Conservation (phyloP, 768 basidiomycete species). For the Podaxis pistillaris region DNA sequence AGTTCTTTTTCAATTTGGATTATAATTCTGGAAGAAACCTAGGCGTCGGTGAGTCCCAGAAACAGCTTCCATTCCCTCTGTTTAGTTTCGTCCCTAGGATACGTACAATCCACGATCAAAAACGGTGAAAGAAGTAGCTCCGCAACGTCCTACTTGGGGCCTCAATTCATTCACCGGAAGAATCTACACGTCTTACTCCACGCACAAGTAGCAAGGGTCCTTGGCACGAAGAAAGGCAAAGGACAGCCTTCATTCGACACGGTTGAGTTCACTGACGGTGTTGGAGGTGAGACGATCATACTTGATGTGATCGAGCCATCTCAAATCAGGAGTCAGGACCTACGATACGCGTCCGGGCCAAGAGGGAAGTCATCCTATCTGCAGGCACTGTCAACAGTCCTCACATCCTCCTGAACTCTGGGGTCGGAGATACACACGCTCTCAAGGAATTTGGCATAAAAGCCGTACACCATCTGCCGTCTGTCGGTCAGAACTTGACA, state of each 20-base stretch:
- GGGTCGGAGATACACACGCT: conserved; percentile 29
- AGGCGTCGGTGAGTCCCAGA: conserved; percentile 20
- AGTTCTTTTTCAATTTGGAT: conserved; percentile 15
- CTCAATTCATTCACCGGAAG: conserved; percentile 21
- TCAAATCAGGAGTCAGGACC: background rate
- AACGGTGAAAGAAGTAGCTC: conserved; percentile 28
- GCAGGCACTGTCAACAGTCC: conserved; percentile 35
- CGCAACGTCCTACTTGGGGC: conserved; percentile 29
- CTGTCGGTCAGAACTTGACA: conserved; percentile 34
- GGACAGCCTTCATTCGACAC: conserved; percentile 21
- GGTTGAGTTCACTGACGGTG: conserved; percentile 22
- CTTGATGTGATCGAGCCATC: no score
- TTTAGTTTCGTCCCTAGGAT: conserved; percentile 24
- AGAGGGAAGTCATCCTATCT: conserved; percentile 37
- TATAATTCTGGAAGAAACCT: conserved; percentile 15
- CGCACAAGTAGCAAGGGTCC: conserved; percentile 24
- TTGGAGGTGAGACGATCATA: background rate
- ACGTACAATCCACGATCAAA: conserved; percentile 26
- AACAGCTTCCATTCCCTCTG: conserved; percentile 25
- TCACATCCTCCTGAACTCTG: conserved; percentile 31
- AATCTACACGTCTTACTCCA: conserved; percentile 33
- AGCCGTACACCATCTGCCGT: conserved; percentile 29
- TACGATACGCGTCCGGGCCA: conserved; percentile 17
- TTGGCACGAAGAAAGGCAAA: conserved; percentile 19
- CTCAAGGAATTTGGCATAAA: conserved; percentile 24